Evolutionary conservation across 1,139 yeast species (phyloP).

Genomic region (Casaregolazyma suthepensis): DNA sequence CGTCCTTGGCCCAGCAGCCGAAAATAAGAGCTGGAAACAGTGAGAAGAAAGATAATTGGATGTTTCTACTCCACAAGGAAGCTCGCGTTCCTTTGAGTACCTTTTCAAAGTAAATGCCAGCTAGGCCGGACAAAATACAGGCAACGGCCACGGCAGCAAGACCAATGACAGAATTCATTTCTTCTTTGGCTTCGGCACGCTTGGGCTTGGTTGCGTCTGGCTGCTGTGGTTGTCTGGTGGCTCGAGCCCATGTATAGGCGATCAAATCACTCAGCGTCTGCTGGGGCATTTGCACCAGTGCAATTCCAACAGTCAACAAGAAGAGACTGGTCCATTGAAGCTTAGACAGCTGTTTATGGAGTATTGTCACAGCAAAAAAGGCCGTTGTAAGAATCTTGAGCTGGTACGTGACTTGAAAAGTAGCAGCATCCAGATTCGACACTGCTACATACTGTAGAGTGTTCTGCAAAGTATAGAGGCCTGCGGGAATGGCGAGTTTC

Average conservation of each 20-base stretch:
- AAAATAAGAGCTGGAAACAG: conserved; percentile 37
- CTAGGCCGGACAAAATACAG: conserved; percentile 36
- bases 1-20: conserved; percentile 35
- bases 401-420: conserved; percentile 41
- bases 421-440: conserved; percentile 38
- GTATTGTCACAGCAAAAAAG: conserved; percentile 38
- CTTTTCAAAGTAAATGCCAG: conserved; percentile 40
- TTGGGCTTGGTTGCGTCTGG: background rate
- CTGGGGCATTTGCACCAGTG: conserved; percentile 37
- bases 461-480: conserved; percentile 38
- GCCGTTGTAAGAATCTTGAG: conserved; percentile 40
- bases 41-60: conserved; percentile 37
- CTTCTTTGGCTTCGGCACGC: conserved; percentile 8
- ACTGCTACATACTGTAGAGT: conserved; percentile 39
- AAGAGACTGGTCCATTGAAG: conserved; percentile 36
- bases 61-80: conserved; percentile 38
- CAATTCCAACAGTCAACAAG: conserved; percentile 36
- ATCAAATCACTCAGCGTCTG: conserved; percentile 24
- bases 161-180: conserved; percentile 30
- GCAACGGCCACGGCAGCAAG: conserved; percentile 36
- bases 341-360: conserved; percentile 30
- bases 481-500: conserved; percentile 39
- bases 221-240: background rate
- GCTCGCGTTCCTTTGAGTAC: conserved; percentile 35
- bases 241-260: conserved; percentile 9